These are phyloP conservation scores for Ustilago xerochloae DNA, from an alignment of 1,284 basidiomycete species.

Conservation along the genomic window DNA sequence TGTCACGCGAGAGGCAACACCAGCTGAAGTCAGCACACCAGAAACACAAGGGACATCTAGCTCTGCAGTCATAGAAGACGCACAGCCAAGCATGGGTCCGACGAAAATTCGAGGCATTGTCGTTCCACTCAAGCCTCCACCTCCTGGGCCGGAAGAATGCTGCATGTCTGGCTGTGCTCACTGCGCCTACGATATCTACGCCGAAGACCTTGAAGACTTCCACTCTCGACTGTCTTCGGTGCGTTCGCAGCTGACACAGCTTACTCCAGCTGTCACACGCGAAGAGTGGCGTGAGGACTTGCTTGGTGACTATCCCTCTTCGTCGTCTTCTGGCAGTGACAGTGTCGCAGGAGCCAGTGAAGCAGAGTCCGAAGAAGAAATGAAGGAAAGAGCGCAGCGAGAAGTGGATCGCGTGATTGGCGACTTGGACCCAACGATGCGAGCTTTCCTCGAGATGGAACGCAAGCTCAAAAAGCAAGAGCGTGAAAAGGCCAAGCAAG, in stretches of 20 bases:
- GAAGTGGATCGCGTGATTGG: constrained; percentile 51
- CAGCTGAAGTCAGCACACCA: constrained; percentile 19
- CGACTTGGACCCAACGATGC: constrained; percentile 60
- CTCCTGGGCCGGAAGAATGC: constrained; percentile 73
- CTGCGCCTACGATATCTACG: constrained; percentile 87
- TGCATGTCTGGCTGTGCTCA: constrained; percentile 91
- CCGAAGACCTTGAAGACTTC: constrained; percentile 79
- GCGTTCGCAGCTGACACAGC: constrained; percentile 71
- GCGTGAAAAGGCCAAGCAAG: constrained; percentile 20
- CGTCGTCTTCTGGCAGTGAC: not conserved
- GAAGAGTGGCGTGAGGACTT: constrained; percentile 76
- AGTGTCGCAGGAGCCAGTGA: not conserved
- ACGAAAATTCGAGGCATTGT: constrained; percentile 42
- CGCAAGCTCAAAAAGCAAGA: constrained; percentile 56
- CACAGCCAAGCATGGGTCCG: constrained; percentile 18
- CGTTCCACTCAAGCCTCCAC: constrained; percentile 55
- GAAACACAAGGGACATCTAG: not conserved
- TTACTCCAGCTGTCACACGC: constrained; percentile 72
- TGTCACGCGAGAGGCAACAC: constrained; percentile 6
- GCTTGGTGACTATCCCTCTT: constrained; percentile 66
- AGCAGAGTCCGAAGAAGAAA: constrained; percentile 11
- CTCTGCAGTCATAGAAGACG: not conserved
- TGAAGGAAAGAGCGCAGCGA: constrained; percentile 34
- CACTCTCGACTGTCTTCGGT: constrained; percentile 73
- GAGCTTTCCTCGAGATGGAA: constrained; percentile 65